Evolutionary conservation across 345 rosid genomes (phyloP), one percentile per base, ranked within the genome.

Genomic region (Raphanus sativus): DNA sequence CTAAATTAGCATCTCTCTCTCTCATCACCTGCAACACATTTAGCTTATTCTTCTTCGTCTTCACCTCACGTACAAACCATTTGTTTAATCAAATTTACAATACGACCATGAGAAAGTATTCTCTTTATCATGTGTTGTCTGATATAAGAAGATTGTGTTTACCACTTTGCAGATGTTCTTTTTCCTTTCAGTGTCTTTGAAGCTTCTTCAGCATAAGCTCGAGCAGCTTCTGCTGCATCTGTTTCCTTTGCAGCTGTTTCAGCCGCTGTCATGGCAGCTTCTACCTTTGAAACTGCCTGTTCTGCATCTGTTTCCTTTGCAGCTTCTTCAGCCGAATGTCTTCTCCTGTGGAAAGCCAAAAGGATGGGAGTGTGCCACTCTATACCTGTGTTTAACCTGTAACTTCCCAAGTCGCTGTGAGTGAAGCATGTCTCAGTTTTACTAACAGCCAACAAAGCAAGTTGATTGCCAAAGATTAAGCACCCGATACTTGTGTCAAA

Each of bases 131-230:
- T 38, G 45, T 38, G 45, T 38, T 10, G 45, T 38, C 12, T 38
- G 45, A 38, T 38, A 38, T 38, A 38, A 38, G 12, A 38, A 38
- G 12, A 38, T 12, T 38, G 45, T 38, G 45, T 10, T 38, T 38
- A 38, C 45, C 45, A 38, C 45, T 38, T 38, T 38, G 45, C 45
- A 38, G 45, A 38, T 38, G 45, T 38, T 38, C 79, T 73, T 62
- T 82, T 80, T 85, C 87, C 93, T 84, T 87, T 86, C 65, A 86
- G 67, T 10, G 94, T 86, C 86, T 90, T 92, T 83, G 79, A 36
- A 25, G 97, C 92, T 70, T 92, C 98, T 65, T 91, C 93, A 21
- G 92, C 94, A 75, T 87, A 89, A 82, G 94, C 98, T 78, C 84
- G 86, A 59, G 98, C 98, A 34, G 86, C 93, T 78, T 89, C 97